Evolutionary conservation across 2,329 filamentous ascomycete species (phyloP).

Genomic region (Neofusicoccum laricinum): DNA sequence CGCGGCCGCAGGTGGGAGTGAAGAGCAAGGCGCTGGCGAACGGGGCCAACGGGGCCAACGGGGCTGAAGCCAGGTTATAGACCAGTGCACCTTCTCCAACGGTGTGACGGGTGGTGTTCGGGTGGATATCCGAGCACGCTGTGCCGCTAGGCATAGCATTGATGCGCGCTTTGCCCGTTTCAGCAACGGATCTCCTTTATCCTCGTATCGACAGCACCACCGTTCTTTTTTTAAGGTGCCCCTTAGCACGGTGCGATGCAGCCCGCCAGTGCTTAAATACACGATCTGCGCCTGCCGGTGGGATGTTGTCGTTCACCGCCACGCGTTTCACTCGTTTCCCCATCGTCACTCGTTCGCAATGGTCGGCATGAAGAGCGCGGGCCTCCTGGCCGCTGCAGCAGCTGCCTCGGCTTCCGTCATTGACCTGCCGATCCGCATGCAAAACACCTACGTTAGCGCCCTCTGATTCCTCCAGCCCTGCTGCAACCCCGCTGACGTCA

Average conservation of each 20-base stretch:
- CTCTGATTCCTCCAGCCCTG: too few relatives aligned
- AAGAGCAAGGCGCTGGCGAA: too few relatives aligned
- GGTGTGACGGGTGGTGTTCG: too few relatives aligned
- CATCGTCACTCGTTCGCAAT: background rate
- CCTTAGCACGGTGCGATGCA: background rate
- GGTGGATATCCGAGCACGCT: too few relatives aligned
- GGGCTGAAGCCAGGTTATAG: too few relatives aligned
- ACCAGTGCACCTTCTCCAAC: too few relatives aligned
- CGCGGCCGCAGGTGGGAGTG: background rate
- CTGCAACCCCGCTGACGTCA: background rate
- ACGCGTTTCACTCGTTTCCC: background rate
- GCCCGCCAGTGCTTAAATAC: background rate
- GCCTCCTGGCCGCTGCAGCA: background rate
- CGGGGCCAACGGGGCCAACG: too few relatives aligned
- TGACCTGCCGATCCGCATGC: constrained; percentile 20
- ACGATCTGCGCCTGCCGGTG: background rate
- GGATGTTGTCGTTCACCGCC: too few relatives aligned
- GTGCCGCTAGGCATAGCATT: too few relatives aligned
- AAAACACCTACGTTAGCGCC: constrained; percentile 14
- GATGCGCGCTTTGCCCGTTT: background rate
- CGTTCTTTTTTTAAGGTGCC: background rate
- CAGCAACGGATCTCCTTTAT: background rate
- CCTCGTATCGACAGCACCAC: background rate
- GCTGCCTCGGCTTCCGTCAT: constrained; percentile 20
- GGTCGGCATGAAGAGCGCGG: background rate